Percentiles rank a stretch among this genome's conserved stretches.
These are phyloP conservation scores for Eucalyptus victrix DNA, from an alignment of 345 rosid species.

Conservation along the genomic window DNA sequence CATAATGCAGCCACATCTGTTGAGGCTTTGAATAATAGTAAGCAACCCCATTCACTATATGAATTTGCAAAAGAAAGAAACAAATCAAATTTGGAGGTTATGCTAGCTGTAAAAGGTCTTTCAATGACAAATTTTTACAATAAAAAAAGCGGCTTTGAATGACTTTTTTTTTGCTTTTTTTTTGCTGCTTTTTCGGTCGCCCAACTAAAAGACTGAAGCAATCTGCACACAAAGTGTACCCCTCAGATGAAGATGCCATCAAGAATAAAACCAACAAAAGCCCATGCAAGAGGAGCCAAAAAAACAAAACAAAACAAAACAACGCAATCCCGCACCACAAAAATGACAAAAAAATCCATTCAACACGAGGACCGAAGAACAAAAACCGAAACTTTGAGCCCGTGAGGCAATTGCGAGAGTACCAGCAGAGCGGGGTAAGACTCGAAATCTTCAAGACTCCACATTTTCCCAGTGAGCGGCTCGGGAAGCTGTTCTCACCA, in stretches of 20 bases:
- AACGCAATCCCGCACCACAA: neutral
- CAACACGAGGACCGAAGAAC: neutral
- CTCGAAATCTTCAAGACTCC: conserved; percentile 80
- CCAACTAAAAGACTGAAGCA: neutral
- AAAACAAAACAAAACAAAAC: neutral
- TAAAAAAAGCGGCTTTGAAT: neutral
- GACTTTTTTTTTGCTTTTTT: neutral
- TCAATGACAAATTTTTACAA: neutral
- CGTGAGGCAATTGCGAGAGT: neutral
- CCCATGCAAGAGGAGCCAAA: neutral
- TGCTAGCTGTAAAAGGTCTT: neutral
- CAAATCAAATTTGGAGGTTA: neutral
- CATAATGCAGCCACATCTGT: neutral
- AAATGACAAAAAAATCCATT: neutral
- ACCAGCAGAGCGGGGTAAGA: conserved; percentile 68
- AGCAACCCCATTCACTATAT: neutral
- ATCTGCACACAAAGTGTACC: neutral
- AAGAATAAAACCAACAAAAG: neutral
- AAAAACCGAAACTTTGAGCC: neutral
- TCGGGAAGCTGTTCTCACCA: conserved; percentile 44
- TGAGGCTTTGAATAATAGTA: neutral
- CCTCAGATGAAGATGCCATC: neutral
- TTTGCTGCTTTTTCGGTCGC: neutral
- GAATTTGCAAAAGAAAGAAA: neutral
- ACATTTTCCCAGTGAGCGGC: conserved; percentile 71